Evolutionary conservation across 169 alveolate species (phyloP).

Genomic region (Plasmodium vinckei): DNA sequence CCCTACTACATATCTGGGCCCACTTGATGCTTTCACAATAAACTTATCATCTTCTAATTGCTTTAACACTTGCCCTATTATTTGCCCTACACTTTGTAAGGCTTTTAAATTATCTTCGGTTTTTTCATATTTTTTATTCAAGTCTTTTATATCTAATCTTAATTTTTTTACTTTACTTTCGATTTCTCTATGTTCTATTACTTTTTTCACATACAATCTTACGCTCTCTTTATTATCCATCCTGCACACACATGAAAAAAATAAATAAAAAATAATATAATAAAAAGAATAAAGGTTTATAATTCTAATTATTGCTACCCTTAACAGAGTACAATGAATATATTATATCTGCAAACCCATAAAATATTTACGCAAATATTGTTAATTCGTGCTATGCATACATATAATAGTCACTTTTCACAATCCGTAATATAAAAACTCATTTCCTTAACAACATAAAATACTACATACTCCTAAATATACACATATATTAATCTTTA

Average conservation of each 20-base stretch:
- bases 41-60: constrained; percentile 95
- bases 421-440: too few species aligned
- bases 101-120: constrained; percentile 97
- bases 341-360: too few species aligned
- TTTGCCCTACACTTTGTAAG: constrained; percentile 98
- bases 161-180: constrained; percentile 80
- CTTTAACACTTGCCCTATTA: constrained; percentile 97
- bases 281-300: not conserved
- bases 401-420: too few species aligned
- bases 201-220: constrained; percentile 79
- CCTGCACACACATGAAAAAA: constrained; percentile 6
- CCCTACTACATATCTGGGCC: constrained; percentile 98
- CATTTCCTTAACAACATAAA: too few species aligned
- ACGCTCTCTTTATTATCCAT: constrained; percentile 74
- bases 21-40: constrained; percentile 96
- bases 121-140: constrained; percentile 91
- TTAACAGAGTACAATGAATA: too few species aligned
- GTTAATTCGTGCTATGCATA: too few species aligned
- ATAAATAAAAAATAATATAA: not conserved
- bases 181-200: constrained; percentile 81
- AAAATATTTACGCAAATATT: too few species aligned
- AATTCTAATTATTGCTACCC: not conserved
- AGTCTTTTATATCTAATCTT: constrained; percentile 85
- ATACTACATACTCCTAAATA: too few species aligned
- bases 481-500: too few species aligned